Evolutionary conservation across 176 grass and related monocot genomes (phyloP), one percentile per base, ranked within the genome.

Genomic region (Bromus sterilis): DNA sequence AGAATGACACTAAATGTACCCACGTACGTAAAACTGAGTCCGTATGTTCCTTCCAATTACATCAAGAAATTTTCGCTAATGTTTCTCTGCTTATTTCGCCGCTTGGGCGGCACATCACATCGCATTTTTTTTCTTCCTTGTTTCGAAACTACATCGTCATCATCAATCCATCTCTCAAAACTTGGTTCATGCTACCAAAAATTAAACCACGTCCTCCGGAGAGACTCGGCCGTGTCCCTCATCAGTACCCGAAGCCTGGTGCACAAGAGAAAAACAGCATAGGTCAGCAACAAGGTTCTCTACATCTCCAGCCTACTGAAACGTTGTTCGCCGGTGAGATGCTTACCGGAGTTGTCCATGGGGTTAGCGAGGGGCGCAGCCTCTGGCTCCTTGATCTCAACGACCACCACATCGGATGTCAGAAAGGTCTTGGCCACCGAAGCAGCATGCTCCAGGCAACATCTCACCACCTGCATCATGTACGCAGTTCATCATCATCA

Each of bases 371-470:
- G 5, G 2, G 95, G 88, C 0, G 88, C 92, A 0, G 92, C 10
- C 90, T 98, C 92, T 0, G 92, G 83, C 78, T 94, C 92, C 86
- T 98, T 98, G 75, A 98, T 93, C 32, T 98, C 95, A 1, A 98
- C 95, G 0, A 98, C 95, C 1, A 98, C 95, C 0, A 94, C 95
- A 4, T 98, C 95, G 0, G 92, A 98, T 0, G 78, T 98, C 18
- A 98, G 90, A 92, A 98, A 98, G 44, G 95, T 98, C 88, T 91
- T 98, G 9, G 95, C 92, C 26, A 98, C 95, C 3, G 92, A 98
- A 0, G 95, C 77, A 0, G 95, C 95, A 2, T 98, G 95, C 90
- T 98, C 95, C 88, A 98, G 79, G 67, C 95, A 98, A 58, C 95
- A 98, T 61, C 95, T 94, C 81, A 98, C 95, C 84, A 98, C 95